Base-by-base conservation (phyloP, 768 basidiomycete species). In the Kwoniella europaea region DNA sequence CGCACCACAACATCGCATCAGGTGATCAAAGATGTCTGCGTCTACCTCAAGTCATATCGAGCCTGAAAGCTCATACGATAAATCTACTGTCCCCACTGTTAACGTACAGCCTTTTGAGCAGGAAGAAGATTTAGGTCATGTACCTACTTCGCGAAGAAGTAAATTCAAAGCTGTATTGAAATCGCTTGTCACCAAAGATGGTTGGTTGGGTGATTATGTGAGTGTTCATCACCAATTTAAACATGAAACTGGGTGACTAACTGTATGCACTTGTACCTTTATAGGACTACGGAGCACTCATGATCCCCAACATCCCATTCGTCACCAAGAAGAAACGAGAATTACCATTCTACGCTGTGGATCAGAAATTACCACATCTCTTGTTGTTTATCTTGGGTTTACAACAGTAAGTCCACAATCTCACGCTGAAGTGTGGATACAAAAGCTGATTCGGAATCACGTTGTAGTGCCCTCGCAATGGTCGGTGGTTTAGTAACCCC, bases 271-370 rank as follows among this genome's bases (percentile, higher is more conserved):
- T 58, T 62, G 27, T 16, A 24, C 16, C 46, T 59, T 0, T 24
- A 15, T 42, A 74, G 73, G 67, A 75, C 68, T 72, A 75, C 53
- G 74, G 27, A 16, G 57, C 67, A 10, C 42, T 75, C 1, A 73
- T 75, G 67, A 75, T 75, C 24, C 74, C 74, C 22, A 75, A 74
- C 57, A 72, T 74, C 50, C 73, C 73, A 24, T 74, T 63, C 50
- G 18, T 75, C 13, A 50, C 44, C 52, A 72, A 73, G 60, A 52
- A 68, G 20, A 62, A 69, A 61, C 54, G 67, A 27, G 71, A 72
- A 43, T 64, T 75, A 24, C 74, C 74, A 18, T 75, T 75, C 71
- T 75, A 75, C 50, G 74, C 63, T 27, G 74, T 75, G 46, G 43
- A 72, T 55, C 71, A 75, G 22, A 65, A 61, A 42, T 68, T 75